Base-by-base conservation (phyloP, 768 basidiomycete species). In the Auricularia heimuer region DNA sequence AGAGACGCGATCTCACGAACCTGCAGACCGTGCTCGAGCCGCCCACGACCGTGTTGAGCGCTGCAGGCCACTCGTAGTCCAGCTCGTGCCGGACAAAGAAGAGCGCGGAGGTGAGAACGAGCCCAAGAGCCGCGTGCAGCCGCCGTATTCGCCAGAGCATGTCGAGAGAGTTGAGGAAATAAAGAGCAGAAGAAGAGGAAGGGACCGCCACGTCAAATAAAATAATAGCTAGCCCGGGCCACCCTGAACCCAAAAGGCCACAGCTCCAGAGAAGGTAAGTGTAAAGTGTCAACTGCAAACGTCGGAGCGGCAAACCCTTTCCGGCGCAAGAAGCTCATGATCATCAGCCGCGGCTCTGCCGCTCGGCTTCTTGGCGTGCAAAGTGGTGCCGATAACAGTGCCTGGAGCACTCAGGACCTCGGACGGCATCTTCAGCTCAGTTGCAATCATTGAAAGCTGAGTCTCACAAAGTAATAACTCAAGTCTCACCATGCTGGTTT, bases 81-180 rank as follows among this genome's bases (percentile, higher is more conserved):
- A 24, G 21, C 56, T 35, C 34, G 29, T 60, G 56, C 4, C 56
- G 34, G 21, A 29, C 4, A 29, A 35, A 34, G 56, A 60, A 60
- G 29, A 60, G 34, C 2, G 24, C 34, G 16, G 56, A 33, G 56
- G 56, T 60, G 21, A 60, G 56, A 18, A 60, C 10, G 10, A 60
- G 56, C 4, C 29, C 56, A 18, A 60, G 56, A 14, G 18, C 24
- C 16, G 29, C 34, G 34, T 60, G 56, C 56, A 60, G 34, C 21
- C 56, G 56, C 24, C 56, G 56, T 51, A 51, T 51, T 51, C 47
- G 47, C 47, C 47, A 51, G 47, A 51, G 47, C 47, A 51, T 51
- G 47, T 51, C 47, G 7, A 42, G 39, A 42, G 47, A 51, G 10
- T 8, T 8, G 2, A 18, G 47, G 10, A 10, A 51, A 18, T 6